Conservation (phyloP, 331 rosid genomes). For the Rhamnella rubrinervis region DNA sequence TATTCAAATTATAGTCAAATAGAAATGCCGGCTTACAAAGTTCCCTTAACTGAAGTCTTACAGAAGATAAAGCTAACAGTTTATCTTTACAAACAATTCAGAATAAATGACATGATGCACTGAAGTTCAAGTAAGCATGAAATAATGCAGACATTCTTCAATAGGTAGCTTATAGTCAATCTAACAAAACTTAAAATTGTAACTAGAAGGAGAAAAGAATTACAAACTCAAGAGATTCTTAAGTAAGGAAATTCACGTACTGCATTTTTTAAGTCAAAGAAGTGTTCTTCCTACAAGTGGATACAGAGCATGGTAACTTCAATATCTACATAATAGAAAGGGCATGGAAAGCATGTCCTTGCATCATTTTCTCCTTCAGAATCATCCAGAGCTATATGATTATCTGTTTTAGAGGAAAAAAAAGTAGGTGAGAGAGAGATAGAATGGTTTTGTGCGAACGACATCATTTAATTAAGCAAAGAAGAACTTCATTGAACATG, state of each 20-base stretch:
- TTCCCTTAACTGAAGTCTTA: not conserved
- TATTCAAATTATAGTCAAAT: conserved; percentile 15
- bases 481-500: not conserved
- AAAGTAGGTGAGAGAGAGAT: not conserved
- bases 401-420: conserved; percentile 37
- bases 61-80: not conserved
- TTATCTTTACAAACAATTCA: too few species aligned
- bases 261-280: conserved; percentile 67
- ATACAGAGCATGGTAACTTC: conserved; percentile 55
- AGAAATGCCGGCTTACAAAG: conserved; percentile 4
- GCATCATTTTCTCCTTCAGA: conserved; percentile 64
- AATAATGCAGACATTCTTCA: not conserved
- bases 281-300: conserved; percentile 85
- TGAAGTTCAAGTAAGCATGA: not conserved
- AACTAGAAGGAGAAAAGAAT: not conserved
- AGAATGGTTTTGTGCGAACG: not conserved
- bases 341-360: conserved; percentile 61
- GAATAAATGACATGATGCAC: too few species aligned
- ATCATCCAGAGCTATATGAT: conserved; percentile 42
- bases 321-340: conserved; percentile 81
- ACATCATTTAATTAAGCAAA: not conserved
- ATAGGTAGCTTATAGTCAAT: conserved; percentile 20
- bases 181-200: not conserved
- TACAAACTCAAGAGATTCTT: not conserved
- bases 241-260: conserved; percentile 38